Conservation (phyloP, 176 grass and related monocot species). For the Avena sativa region DNA sequence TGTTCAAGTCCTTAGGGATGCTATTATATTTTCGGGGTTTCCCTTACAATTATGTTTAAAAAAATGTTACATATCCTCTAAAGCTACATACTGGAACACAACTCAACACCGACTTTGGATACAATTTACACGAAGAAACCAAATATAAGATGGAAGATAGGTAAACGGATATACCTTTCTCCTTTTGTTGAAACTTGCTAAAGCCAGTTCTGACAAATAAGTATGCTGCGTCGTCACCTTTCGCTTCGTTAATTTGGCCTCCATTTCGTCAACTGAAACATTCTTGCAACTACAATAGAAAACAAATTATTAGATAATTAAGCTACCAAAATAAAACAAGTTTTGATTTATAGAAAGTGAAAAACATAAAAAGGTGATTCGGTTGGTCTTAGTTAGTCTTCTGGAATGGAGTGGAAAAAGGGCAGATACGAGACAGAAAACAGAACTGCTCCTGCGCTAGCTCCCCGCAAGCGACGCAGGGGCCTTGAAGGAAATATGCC, state of each 20-base stretch:
- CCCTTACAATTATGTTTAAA: not conserved
- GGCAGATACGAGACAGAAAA: too few relatives aligned
- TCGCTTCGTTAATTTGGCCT: not conserved
- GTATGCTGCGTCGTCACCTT: not conserved
- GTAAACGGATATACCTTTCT: not conserved
- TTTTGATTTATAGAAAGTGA: not conserved
- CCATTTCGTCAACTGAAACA: constrained; percentile 18
- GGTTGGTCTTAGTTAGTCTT: too few relatives aligned
- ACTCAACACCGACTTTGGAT: not conserved
- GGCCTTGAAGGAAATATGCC: too few relatives aligned
- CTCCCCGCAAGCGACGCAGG: too few relatives aligned
- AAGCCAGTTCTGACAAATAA: not conserved
- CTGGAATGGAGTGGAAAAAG: too few relatives aligned
- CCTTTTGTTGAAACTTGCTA: not conserved
- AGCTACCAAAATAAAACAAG: too few relatives aligned
- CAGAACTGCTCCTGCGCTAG: too few relatives aligned
- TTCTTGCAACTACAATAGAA: constrained; percentile 4
- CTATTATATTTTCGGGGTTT: not conserved
- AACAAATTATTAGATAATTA: not conserved
- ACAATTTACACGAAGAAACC: not conserved
- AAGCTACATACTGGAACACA: not conserved
- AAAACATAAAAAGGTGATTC: too few relatives aligned
- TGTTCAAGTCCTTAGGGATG: not conserved
- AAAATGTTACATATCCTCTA: not conserved
- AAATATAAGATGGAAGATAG: not conserved